These are phyloP conservation scores for Abrus precatorius DNA, from an alignment of 306 rosid genomes.

Conservation along the genomic window DNA sequence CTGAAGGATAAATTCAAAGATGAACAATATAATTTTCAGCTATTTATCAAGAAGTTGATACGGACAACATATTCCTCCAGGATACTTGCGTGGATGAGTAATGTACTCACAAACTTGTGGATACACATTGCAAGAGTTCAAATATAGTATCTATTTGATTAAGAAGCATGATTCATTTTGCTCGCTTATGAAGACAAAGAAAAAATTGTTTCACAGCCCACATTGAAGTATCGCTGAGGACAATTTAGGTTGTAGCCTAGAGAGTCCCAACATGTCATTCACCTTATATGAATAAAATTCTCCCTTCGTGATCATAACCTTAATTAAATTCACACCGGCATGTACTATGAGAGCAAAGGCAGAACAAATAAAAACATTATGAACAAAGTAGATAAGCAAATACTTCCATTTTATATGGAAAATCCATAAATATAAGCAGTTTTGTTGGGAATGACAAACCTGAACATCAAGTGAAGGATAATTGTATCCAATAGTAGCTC, in stretches of 20 bases:
- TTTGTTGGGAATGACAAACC: conserved; percentile 57
- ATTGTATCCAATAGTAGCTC: conserved; percentile 64
- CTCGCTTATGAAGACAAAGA: neutral
- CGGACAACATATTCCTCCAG: conserved; percentile 24
- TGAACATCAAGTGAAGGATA: conserved; percentile 67
- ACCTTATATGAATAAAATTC: neutral
- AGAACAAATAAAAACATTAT: conserved; percentile 17
- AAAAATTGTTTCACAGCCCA: neutral
- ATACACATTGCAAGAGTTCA: neutral
- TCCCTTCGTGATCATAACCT: neutral
- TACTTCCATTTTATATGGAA: neutral
- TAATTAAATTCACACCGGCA: neutral
- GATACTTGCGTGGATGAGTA: conserved; percentile 7
- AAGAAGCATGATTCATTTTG: neutral
- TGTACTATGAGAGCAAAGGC: neutral
- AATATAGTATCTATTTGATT: conserved; percentile 18
- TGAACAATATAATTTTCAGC: conserved; percentile 14
- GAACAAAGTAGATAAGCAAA: neutral
- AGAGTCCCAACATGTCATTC: neutral
- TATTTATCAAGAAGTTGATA: conserved; percentile 39
- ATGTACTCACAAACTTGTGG: conserved; percentile 18
- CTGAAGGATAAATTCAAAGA: conserved; percentile 22
- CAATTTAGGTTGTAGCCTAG: neutral
- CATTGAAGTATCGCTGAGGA: neutral
- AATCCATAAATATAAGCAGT: neutral